Percentiles rank a stretch among this genome's conserved stretches.
Evolutionary conservation across 2,329 filamentous ascomycete genomes (phyloP).

Genomic region (Ophiocordyceps robertsii): DNA sequence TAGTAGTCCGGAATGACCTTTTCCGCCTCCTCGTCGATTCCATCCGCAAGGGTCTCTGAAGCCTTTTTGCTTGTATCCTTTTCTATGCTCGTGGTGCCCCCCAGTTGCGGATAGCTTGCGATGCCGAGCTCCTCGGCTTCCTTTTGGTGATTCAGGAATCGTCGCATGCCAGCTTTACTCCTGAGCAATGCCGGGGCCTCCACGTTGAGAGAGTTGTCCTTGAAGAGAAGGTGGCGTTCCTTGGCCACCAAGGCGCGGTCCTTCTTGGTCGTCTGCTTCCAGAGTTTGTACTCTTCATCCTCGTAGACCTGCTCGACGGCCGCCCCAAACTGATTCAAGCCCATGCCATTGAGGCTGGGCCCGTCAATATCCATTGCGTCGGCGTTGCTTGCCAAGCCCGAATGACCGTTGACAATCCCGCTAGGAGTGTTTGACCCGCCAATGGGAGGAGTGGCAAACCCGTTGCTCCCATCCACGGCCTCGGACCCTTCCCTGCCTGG

Average conservation of each 20-base stretch:
- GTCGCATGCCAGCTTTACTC: slow-evolving; percentile 77
- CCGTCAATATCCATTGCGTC: slow-evolving; percentile 84
- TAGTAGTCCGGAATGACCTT: slow-evolving; percentile 89
- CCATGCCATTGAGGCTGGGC: slow-evolving; percentile 53
- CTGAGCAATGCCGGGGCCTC: slow-evolving; percentile 82
- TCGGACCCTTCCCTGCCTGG: slow-evolving; percentile 62
- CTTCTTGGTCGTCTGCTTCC: slow-evolving; percentile 98
- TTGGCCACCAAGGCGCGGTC: slow-evolving; percentile 78
- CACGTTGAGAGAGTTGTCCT: slow-evolving; percentile 66
- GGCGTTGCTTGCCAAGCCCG: slow-evolving; percentile 56
- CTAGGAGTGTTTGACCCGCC: slow-evolving; percentile 62
- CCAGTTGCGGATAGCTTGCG: slow-evolving; percentile 21
- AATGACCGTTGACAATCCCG: slow-evolving; percentile 52
- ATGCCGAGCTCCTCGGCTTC: slow-evolving; percentile 43
- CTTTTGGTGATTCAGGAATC: slow-evolving; percentile 70
- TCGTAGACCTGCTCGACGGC: slow-evolving; percentile 65
- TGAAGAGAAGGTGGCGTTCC: slow-evolving; percentile 76
- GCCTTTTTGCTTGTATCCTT: slow-evolving; percentile 32
- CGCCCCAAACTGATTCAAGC: slow-evolving; percentile 49
- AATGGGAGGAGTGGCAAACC: slow-evolving; percentile 69
- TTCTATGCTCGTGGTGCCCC: slow-evolving; percentile 23
- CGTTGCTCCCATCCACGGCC: slow-evolving; percentile 65
- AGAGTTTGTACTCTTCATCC: slow-evolving; percentile 92
- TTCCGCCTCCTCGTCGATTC: slow-evolving; percentile 83
- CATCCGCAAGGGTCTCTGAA: slow-evolving; percentile 76